Conservation (phyloP, 257 asterid species). For the Parsonsia alboflavescens region DNA sequence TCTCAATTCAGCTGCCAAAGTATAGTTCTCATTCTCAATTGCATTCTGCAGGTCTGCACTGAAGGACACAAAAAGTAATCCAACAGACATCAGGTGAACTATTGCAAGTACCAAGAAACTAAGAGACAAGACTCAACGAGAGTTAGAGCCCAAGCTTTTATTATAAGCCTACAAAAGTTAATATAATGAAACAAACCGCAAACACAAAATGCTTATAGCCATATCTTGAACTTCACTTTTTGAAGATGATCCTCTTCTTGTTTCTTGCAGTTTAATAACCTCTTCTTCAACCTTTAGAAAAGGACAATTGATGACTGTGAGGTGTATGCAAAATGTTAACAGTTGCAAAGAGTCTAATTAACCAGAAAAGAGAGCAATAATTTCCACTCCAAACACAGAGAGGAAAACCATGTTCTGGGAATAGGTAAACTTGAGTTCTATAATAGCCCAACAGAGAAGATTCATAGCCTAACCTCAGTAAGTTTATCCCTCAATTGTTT, state of each 20-base stretch:
- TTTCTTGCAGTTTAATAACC: slow-evolving; percentile 60
- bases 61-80: slow-evolving; percentile 29
- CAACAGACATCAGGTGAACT: slow-evolving; percentile 10
- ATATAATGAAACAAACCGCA: slow-evolving; percentile 47
- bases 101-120: slow-evolving; percentile 2
- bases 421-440: not conserved
- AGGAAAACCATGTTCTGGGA: not conserved
- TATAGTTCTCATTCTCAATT: slow-evolving; percentile 72
- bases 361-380: not conserved
- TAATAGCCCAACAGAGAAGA: not conserved
- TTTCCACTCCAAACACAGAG: not conserved
- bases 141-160: slow-evolving; percentile 2
- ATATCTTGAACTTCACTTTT: slow-evolving; percentile 95
- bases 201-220: slow-evolving; percentile 84
- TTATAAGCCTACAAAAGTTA: slow-evolving; percentile 10
- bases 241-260: slow-evolving; percentile 68
- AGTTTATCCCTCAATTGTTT: slow-evolving; percentile 86
- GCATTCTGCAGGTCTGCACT: slow-evolving; percentile 93
- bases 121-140: slow-evolving; percentile 1
- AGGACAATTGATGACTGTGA: slow-evolving; percentile 15
- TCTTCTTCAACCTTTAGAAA: slow-evolving; percentile 77
- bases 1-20: slow-evolving; percentile 77
- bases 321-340: not conserved
- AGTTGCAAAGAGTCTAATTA: not conserved
- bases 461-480: slow-evolving; percentile 55